Evolutionary conservation across 129 eudicot genomes (phyloP), one percentile per base, ranked within the genome.

Genomic region (Pittosporum tobira): DNA sequence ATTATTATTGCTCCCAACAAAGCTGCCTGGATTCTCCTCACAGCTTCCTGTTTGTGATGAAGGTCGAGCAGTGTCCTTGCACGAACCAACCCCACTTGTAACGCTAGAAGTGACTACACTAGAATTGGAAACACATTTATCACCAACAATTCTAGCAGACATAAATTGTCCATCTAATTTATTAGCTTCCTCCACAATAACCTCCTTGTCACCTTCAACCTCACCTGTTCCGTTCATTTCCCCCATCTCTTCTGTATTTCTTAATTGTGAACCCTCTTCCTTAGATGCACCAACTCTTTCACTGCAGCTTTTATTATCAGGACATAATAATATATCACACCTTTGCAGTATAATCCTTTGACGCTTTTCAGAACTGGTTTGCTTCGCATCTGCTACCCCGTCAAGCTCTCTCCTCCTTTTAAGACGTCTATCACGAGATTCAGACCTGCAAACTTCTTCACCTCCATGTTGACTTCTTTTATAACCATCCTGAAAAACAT

Each of bases 401-500:
- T 79, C 74, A 3, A 16, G 30, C 38, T 68, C 81, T 64, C 64
- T 78, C 48, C 77, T 84, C 68, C 88, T 75, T 63, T 71, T 78
- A 5, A 53, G 58, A 20, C 43, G 29, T 69, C 74, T 72, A 61
- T 71, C 87, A 31, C 70, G 66, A 64, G 82, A 76, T 53, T 58
- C 79, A 15, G 71, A 30, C 64, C 75, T 59, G 50, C 54, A 51
- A 57, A 58, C 66, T 22, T 69, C 73, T 36, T 62, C 68, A 36
- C 60, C 61, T 10, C 54, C 62, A 28, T 51, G 59, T 46, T 74
- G 80, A 29, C 70, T 48, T 46, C 86, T 71, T 40, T 66, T 82
- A 25, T 75, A 61, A 15, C 89, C 89, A 6, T 80, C 79, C 3
- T 89, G 84, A 61, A 80, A 78, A 16, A 72, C 88, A 56, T 78